phyloP scores from a whole-genome alignment of 2,329 filamentous ascomycete genomes.

The Colletotrichum agaves region DNA sequence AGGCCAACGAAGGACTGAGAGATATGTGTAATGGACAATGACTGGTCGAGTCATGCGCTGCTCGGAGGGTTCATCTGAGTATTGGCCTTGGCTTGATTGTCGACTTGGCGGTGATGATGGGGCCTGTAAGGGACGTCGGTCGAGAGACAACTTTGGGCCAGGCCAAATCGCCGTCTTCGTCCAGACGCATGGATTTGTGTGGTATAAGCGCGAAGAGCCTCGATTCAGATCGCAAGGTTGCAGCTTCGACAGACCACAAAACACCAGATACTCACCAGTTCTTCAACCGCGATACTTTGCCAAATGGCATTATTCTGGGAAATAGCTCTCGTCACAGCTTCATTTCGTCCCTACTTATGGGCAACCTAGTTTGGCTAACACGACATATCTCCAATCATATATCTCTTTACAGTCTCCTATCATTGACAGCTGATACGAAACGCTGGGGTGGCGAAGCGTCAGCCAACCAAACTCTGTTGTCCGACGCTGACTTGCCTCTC shows the following conservation, averaged over 20 bases:
- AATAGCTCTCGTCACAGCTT: slow-evolving; percentile 1
- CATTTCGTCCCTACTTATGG: background rate
- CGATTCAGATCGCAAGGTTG: slow-evolving; percentile 1
- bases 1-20: background rate
- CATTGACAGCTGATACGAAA: slow-evolving; percentile 27
- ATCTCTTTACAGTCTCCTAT: background rate
- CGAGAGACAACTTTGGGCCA: background rate
- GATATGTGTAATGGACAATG: slow-evolving; percentile 22
- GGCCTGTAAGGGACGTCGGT: background rate
- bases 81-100: slow-evolving; percentile 32
- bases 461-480: slow-evolving; percentile 4
- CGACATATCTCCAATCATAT: background rate
- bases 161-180: background rate
- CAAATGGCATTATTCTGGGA: background rate
- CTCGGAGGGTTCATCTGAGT: slow-evolving; percentile 22
- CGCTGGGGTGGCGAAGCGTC: background rate
- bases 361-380: background rate
- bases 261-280: background rate
- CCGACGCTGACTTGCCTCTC: background rate
- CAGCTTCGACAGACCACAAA: background rate
- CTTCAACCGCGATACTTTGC: background rate
- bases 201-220: slow-evolving; percentile 25
- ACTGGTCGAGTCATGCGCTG: slow-evolving; percentile 22
- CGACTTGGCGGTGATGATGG: slow-evolving; percentile 29
- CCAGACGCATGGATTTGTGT: background rate